These are phyloP conservation scores for Backusella mclennaniae DNA, from an alignment of 192 early-diverging fungal genomes.

Conservation along the genomic window DNA sequence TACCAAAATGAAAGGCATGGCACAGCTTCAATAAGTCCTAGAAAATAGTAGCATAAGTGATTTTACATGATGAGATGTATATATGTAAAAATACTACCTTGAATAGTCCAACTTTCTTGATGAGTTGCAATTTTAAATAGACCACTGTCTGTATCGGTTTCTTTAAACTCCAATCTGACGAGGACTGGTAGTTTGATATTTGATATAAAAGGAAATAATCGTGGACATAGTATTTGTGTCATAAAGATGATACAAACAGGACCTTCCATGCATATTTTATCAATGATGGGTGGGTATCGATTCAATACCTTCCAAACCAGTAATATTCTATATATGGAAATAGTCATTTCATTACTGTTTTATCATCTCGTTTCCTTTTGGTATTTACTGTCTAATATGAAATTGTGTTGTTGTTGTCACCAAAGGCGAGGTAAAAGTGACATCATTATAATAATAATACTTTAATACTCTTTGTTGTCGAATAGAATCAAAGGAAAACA, in stretches of 20 bases:
- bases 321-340: slow-evolving; percentile 9
- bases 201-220: slow-evolving; percentile 47
- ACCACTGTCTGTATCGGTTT: slow-evolving; percentile 36
- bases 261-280: slow-evolving; percentile 19
- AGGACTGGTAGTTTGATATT: slow-evolving; percentile 47
- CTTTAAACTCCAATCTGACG: slow-evolving; percentile 46
- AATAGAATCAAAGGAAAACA: slow-evolving; percentile 48
- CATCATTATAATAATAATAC: slow-evolving; percentile 49
- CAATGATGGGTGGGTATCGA: not conserved
- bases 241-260: slow-evolving; percentile 47
- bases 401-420: slow-evolving; percentile 43
- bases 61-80: too few species aligned
- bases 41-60: not conserved
- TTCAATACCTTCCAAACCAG: slow-evolving; percentile 10
- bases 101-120: slow-evolving; percentile 58
- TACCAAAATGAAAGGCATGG: slow-evolving; percentile 56
- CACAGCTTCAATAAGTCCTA: slow-evolving; percentile 43
- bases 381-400: slow-evolving; percentile 49
- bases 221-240: slow-evolving; percentile 46
- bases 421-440: slow-evolving; percentile 47
- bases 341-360: not conserved
- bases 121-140: slow-evolving; percentile 44
- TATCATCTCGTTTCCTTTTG: not conserved
- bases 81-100: slow-evolving; percentile 25
- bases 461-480: slow-evolving; percentile 52